Percentiles rank a stretch among this genome's conserved stretches.
Conservation (phyloP, 331 rosid species). For the Prunus yedoensis region DNA sequence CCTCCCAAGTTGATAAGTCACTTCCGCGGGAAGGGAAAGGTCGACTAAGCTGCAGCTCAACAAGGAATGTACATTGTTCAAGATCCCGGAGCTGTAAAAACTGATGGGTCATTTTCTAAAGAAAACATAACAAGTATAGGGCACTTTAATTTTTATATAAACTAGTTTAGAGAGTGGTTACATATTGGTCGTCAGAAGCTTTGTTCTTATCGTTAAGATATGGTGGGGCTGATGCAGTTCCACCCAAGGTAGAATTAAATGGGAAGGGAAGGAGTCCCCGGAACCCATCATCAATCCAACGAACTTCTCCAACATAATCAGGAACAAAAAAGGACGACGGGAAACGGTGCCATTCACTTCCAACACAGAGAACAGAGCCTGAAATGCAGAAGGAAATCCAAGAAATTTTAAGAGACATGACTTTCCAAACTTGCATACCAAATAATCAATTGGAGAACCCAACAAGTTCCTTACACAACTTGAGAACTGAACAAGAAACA, state of each 20-base stretch:
- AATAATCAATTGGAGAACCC: not conserved
- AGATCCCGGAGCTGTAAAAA: conserved; percentile 65
- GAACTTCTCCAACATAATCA: conserved; percentile 66
- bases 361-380: conserved; percentile 88
- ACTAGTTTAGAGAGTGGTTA: conserved; percentile 20
- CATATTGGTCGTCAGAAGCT: conserved; percentile 80
- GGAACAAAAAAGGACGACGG: conserved; percentile 95
- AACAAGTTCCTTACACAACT: not conserved
- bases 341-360: conserved; percentile 96
- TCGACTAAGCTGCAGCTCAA: conserved; percentile 83
- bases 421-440: not conserved
- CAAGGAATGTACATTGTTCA: conserved; percentile 74
- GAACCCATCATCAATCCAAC: conserved; percentile 96
- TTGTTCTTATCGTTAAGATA: conserved; percentile 83
- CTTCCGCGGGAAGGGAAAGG: conserved; percentile 89
- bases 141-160: not conserved
- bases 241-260: conserved; percentile 86
- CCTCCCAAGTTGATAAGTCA: conserved; percentile 85
- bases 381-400: conserved; percentile 20
- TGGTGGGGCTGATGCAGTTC: conserved; percentile 81
- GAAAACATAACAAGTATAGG: conserved; percentile 13
- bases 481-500: not conserved
- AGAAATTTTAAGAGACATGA: not conserved
- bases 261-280: conserved; percentile 92
- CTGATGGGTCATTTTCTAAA: conserved; percentile 12